Evolutionary conservation across 148 eudicot species (phyloP), one percentile per base, ranked within the genome.

Genomic region (Hydrangea macrophylla): DNA sequence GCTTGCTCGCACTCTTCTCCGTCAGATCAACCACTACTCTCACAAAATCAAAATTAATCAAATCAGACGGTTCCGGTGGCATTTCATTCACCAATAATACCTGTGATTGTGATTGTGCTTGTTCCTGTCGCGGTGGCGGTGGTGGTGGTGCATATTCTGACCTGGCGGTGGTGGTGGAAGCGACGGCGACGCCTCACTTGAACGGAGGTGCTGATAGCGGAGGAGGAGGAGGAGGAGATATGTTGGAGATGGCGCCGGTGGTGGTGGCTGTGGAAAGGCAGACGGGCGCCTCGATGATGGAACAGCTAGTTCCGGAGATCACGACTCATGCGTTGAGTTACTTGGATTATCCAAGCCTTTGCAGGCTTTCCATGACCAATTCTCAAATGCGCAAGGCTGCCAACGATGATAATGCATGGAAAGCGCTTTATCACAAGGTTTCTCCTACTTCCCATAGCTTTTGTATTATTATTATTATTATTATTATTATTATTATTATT

Each of bases 331-430:
- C 97, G 22, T 76, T 91, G 42, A 94, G 91, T 71, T 94, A 94
- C 63, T 78, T 94, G 85, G 99, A 91, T 81, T 91, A 82, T 54
- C 92, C 85, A 27, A 94, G 99, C 53, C 84, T 94, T 33, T 94
- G 99, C 66, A 70, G 96, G 7, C 83, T 94, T 20, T 90, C 98
- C 0, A 94, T 94, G 97, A 90, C 97, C 0, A 94, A 90, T 82
- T 90, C 97, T 6, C 76, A 75, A 8, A 94, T 94, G 98, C 77
- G 96, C 11, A 88, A 76, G 74, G 98, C 98, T 68, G 99, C 99
- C 7, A 94, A 94, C 65, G 98, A 90, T 84, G 98, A 93, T 71
- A 88, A 86, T 77, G 98, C 98, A 0, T 90, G 98, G 98, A 94
- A 88, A 70, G 92, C 95, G 32, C 89, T 94, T 55, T 94, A 94